Conservation (phyloP, 306 rosid species). For the Cucurbita pepo region DNA sequence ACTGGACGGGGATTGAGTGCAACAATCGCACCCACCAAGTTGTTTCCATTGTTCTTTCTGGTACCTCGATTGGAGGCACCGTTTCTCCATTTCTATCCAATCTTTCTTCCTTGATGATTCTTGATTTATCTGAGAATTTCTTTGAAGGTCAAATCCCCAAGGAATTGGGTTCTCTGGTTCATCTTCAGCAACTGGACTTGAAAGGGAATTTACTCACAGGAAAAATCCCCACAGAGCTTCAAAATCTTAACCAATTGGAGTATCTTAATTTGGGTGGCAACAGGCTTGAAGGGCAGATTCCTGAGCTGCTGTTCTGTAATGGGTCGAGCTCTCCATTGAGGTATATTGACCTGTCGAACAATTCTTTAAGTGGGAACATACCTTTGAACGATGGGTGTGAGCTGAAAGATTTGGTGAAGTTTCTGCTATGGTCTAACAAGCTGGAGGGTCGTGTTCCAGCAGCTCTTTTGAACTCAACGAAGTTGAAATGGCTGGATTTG, state of each 20-base stretch:
- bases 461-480: slow-evolving; percentile 54
- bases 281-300: slow-evolving; percentile 44
- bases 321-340: slow-evolving; percentile 32
- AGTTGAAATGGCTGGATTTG: slow-evolving; percentile 73
- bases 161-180: slow-evolving; percentile 44
- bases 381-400: slow-evolving; percentile 44
- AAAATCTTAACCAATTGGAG: slow-evolving; percentile 39
- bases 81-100: slow-evolving; percentile 54
- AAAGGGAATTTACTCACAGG: slow-evolving; percentile 51
- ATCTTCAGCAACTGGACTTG: slow-evolving; percentile 40
- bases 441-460: slow-evolving; percentile 48
- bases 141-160: slow-evolving; percentile 55
- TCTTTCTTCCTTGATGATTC: slow-evolving; percentile 50
- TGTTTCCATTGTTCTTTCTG: slow-evolving; percentile 60
- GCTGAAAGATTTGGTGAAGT: slow-evolving; percentile 30
- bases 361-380: slow-evolving; percentile 51
- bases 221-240: slow-evolving; percentile 41
- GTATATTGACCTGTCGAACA: slow-evolving; percentile 69
- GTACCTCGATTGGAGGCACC: slow-evolving; percentile 36
- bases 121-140: slow-evolving; percentile 59
- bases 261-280: slow-evolving; percentile 69
- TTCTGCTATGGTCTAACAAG: slow-evolving; percentile 71
- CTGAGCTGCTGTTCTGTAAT: slow-evolving; percentile 56
- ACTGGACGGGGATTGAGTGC: slow-evolving; percentile 64
- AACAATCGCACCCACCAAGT: slow-evolving; percentile 39